These are phyloP conservation scores for Neocatenulostroma microsporum DNA, from an alignment of 2,329 filamentous ascomycete genomes.

Conservation along the genomic window DNA sequence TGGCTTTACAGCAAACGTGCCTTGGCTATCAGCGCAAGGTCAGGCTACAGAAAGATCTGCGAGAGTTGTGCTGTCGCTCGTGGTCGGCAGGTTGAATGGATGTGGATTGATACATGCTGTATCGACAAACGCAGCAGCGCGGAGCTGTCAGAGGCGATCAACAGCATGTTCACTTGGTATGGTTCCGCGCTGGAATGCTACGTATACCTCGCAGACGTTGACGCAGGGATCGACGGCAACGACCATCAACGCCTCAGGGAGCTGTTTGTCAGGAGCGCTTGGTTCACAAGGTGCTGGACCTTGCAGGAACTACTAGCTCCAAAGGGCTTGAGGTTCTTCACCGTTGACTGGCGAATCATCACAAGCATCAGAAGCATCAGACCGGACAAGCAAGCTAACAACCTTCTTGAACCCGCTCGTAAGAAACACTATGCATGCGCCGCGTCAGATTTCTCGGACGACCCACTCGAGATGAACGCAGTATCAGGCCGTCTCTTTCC, in stretches of 20 bases:
- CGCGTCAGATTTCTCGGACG: too few relatives aligned
- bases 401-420: too few relatives aligned
- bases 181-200: conserved; percentile 9
- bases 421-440: too few relatives aligned
- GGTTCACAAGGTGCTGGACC: conserved; percentile 12
- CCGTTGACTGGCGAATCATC: conserved; percentile 7
- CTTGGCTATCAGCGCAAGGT: too few relatives aligned
- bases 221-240: too few relatives aligned
- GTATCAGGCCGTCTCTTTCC: too few relatives aligned
- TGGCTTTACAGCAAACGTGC: too few relatives aligned
- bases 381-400: neutral
- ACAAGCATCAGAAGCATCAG: neutral
- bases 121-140: conserved; percentile 16
- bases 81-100: conserved; percentile 5
- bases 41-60: neutral
- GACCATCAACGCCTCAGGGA: neutral
- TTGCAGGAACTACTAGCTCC: conserved; percentile 21
- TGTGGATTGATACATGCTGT: conserved; percentile 3
- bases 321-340: conserved; percentile 12
- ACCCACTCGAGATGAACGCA: too few relatives aligned
- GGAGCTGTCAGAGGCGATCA: conserved; percentile 15
- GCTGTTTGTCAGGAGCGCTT: neutral
- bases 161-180: conserved; percentile 18
- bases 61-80: conserved; percentile 4
- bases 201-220: conserved; percentile 9